Percentiles rank a stretch among this genome's conserved stretches.
These are phyloP conservation scores for Neurospora sp. DNA, from an alignment of 2,329 filamentous ascomycete species.

Conservation along the genomic window DNA sequence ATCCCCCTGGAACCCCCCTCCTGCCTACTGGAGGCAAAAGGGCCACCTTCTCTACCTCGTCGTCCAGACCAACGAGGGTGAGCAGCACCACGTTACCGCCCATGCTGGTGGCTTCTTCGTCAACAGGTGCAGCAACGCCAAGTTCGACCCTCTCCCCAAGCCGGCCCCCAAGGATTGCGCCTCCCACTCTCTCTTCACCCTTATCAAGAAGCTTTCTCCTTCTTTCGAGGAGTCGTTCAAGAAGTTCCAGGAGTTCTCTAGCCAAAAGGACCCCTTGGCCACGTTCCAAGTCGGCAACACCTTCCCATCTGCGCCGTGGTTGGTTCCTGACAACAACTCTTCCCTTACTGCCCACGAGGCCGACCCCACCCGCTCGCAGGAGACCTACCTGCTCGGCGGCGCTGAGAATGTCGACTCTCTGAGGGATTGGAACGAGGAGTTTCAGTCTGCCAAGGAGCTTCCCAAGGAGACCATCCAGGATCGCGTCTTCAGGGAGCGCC, in stretches of 20 bases:
- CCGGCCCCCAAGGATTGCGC: constrained; percentile 66
- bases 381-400: constrained; percentile 81
- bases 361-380: constrained; percentile 83
- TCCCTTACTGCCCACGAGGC: constrained; percentile 61
- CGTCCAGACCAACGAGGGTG: constrained; percentile 84
- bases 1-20: constrained; percentile 93
- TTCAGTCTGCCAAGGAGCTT: constrained; percentile 91
- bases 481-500: constrained; percentile 85
- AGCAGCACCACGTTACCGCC: constrained; percentile 87
- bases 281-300: constrained; percentile 95
- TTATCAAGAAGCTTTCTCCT: constrained; percentile 71
- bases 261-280: constrained; percentile 74
- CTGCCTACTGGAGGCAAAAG: constrained; percentile 80
- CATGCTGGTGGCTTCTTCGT: constrained; percentile 94
- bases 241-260: constrained; percentile 74
- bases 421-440: constrained; percentile 98
- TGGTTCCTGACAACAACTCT: constrained; percentile 62
- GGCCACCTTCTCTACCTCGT: constrained; percentile 89
- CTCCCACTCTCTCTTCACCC: constrained; percentile 75
- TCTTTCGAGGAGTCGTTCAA: constrained; percentile 72
- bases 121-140: constrained; percentile 90
- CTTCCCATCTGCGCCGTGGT: constrained; percentile 85
- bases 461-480: constrained; percentile 92
- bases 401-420: constrained; percentile 90
- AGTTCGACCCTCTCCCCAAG: constrained; percentile 84